Evolutionary conservation across 164 flowering plant genomes (phyloP).

Genomic region (Tetracentron sinense): DNA sequence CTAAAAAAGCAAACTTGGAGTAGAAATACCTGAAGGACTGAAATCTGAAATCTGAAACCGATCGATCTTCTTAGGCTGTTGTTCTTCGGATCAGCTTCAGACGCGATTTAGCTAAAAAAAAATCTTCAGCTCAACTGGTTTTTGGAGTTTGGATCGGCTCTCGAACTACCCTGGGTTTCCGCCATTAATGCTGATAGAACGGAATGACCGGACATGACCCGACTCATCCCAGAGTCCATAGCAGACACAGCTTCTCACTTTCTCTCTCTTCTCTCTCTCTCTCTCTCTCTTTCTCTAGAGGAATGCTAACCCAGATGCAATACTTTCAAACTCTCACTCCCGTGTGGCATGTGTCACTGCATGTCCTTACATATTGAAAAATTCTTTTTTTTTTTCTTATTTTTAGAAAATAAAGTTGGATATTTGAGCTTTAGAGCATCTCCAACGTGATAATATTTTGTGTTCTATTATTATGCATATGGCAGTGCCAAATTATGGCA

Average conservation of each 20-base stretch:
- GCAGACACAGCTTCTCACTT: background rate
- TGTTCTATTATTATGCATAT: too few relatives aligned
- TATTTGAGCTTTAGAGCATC: too few relatives aligned
- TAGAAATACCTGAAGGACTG: conserved; percentile 15
- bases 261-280: conserved; percentile 17
- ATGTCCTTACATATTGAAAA: too few relatives aligned
- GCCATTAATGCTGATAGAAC: conserved; percentile 15
- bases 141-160: conserved; percentile 16
- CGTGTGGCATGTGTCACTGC: too few relatives aligned
- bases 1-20: background rate
- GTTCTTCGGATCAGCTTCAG: background rate
- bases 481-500: too few relatives aligned
- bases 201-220: conserved; percentile 5
- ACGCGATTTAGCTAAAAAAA: background rate
- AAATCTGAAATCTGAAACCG: conserved; percentile 6
- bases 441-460: too few relatives aligned
- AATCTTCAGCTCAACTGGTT: background rate
- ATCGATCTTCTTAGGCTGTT: conserved; percentile 4
- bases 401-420: too few relatives aligned
- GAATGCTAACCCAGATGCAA: too few relatives aligned
- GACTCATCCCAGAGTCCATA: conserved; percentile 4
- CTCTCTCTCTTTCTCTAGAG: conserved; percentile 16
- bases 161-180: conserved; percentile 9
- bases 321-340: too few relatives aligned
- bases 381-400: too few relatives aligned